Evolutionary conservation across 78 protist genomes (phyloP).

Genomic region (Polysphondylium violaceum): DNA sequence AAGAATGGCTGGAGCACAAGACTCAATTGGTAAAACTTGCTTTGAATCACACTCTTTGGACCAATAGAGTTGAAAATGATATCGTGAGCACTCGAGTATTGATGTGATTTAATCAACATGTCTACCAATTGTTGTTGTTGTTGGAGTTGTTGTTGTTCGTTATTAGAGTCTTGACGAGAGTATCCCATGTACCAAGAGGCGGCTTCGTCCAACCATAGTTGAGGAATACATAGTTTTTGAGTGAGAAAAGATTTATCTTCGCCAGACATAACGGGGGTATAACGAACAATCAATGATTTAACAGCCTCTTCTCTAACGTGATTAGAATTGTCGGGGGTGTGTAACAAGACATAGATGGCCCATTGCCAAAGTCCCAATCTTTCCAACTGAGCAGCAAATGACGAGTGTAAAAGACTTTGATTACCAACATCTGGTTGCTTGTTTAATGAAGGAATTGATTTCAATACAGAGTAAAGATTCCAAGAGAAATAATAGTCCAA

Average conservation of each 20-base stretch:
- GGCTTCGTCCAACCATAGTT: slow-evolving; percentile 55
- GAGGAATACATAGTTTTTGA: slow-evolving; percentile 23
- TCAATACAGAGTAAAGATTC: slow-evolving; percentile 34
- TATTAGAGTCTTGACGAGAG: background rate
- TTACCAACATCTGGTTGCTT: slow-evolving; percentile 43
- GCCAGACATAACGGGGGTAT: background rate
- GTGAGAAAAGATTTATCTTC: slow-evolving; percentile 19
- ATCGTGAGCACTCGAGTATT: slow-evolving; percentile 40
- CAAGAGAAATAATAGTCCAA: slow-evolving; percentile 59
- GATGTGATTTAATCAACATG: slow-evolving; percentile 40
- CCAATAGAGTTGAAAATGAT: slow-evolving; percentile 34
- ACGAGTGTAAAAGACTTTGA: slow-evolving; percentile 36
- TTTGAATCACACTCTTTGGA: slow-evolving; percentile 49
- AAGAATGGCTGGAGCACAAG: slow-evolving; percentile 20
- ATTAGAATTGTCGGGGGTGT: slow-evolving; percentile 6
- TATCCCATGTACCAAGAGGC: slow-evolving; percentile 54
- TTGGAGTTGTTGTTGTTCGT: background rate
- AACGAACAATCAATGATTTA: slow-evolving; percentile 40
- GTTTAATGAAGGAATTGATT: slow-evolving; percentile 25
- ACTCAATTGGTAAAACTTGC: slow-evolving; percentile 3
- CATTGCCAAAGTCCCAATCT: slow-evolving; percentile 77
- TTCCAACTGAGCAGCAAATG: slow-evolving; percentile 77
- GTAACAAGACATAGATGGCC: slow-evolving; percentile 73
- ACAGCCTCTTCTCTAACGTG: slow-evolving; percentile 60
- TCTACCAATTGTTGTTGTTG: background rate